Percentiles rank a stretch among this genome's conserved stretches.
phyloP scores from a whole-genome alignment of 148 eudicot genomes.

The Arbutus unedo region DNA sequence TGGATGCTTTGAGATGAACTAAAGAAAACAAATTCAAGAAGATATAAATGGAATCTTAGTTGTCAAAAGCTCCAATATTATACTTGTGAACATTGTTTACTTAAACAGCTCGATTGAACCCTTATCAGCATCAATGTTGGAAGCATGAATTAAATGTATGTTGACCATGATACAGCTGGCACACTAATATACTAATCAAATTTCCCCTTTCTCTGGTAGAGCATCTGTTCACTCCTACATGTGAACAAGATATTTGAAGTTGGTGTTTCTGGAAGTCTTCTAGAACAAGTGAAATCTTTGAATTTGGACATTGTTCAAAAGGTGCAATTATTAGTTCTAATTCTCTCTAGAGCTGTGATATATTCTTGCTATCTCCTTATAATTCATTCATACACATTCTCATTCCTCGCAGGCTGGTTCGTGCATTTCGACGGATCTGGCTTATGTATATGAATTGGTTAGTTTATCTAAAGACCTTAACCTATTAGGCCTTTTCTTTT shows the following conservation, averaged over 20 bases:
- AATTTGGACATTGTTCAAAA: conserved; percentile 64
- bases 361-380: conserved; percentile 2
- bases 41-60: too few relatives aligned
- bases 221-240: conserved; percentile 79
- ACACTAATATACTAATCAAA: background rate
- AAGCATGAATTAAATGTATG: background rate
- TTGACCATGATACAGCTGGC: background rate
- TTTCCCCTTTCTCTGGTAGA: conserved; percentile 38
- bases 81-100: background rate
- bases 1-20: too few relatives aligned
- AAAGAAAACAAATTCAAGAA: too few relatives aligned
- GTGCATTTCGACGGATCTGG: conserved; percentile 73
- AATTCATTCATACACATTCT: conserved; percentile 2
- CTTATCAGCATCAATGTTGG: background rate
- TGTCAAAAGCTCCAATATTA: background rate
- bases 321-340: conserved; percentile 38
- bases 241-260: conserved; percentile 90
- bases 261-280: conserved; percentile 67
- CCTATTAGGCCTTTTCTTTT: conserved; percentile 6
- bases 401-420: conserved; percentile 55
- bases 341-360: background rate
- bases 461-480: conserved; percentile 30
- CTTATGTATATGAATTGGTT: conserved; percentile 91
- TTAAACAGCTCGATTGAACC: background rate
- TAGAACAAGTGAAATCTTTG: conserved; percentile 50